phyloP scores from a whole-genome alignment of 1,284 basidiomycete species.

The Sanghuangporus sanghuang region DNA sequence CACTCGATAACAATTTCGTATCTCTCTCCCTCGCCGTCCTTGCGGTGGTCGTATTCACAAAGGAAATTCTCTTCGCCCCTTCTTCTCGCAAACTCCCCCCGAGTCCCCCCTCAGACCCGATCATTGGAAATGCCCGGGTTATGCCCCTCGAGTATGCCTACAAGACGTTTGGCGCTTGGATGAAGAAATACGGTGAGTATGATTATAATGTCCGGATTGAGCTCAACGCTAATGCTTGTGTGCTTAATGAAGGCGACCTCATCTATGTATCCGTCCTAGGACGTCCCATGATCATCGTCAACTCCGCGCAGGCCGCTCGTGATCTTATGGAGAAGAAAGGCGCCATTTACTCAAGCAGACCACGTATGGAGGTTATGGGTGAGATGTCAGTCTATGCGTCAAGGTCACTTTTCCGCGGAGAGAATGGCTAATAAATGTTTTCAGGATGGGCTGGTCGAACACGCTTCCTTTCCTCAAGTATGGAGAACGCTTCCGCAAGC shows the following conservation, averaged over 20 bases:
- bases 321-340: slow-evolving; percentile 39
- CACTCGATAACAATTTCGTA: neutral
- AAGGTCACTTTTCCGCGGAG: neutral
- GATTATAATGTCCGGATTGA: neutral
- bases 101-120: slow-evolving; percentile 29
- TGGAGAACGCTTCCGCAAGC: slow-evolving; percentile 27
- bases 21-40: slow-evolving; percentile 1
- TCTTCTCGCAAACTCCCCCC: slow-evolving; percentile 22
- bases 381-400: slow-evolving; percentile 24
- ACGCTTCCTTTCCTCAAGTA: slow-evolving; percentile 25
- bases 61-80: neutral
- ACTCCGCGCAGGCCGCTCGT: slow-evolving; percentile 29
- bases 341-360: slow-evolving; percentile 35
- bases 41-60: neutral
- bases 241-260: slow-evolving; percentile 19
- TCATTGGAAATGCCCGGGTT: slow-evolving; percentile 30
- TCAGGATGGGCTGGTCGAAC: slow-evolving; percentile 24
- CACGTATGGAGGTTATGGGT: slow-evolving; percentile 24
- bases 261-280: slow-evolving; percentile 32
- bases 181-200: slow-evolving; percentile 27
- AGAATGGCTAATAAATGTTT: neutral
- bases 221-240: neutral
- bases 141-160: slow-evolving; percentile 28
- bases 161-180: slow-evolving; percentile 28
- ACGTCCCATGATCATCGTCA: slow-evolving; percentile 32